Evolutionary conservation across 768 basidiomycete genomes (phyloP).

Genomic region (Rhodotorula graminis): DNA sequence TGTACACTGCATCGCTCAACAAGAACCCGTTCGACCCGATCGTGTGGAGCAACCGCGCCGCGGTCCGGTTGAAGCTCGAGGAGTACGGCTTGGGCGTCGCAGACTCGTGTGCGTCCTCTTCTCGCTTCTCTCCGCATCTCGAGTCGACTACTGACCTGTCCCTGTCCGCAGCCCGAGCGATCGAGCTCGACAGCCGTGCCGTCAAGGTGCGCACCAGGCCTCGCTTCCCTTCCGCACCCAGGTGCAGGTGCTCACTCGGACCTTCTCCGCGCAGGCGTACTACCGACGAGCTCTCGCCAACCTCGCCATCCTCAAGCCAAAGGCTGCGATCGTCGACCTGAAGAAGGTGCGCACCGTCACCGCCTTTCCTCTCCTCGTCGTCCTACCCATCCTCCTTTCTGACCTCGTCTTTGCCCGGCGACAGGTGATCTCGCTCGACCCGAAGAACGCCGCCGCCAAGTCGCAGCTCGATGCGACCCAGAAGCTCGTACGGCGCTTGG

Average conservation of each 20-base stretch:
- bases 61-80: constrained; percentile 82
- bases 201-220: too few species aligned
- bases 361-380: constrained; percentile 47
- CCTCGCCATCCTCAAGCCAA: constrained; percentile 81
- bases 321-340: constrained; percentile 79
- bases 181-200: constrained; percentile 80
- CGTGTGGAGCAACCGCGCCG: constrained; percentile 90
- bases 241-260: too few species aligned
- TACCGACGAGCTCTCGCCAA: constrained; percentile 79
- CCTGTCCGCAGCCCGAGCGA: constrained; percentile 62
- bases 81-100: constrained; percentile 86
- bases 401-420: too few species aligned
- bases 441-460: constrained; percentile 73
- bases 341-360: constrained; percentile 54
- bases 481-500: constrained; percentile 71
- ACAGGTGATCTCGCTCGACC: constrained; percentile 70
- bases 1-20: constrained; percentile 80
- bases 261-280: constrained; percentile 42
- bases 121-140: too few species aligned
- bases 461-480: constrained; percentile 79
- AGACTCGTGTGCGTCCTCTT: constrained; percentile 67
- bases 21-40: constrained; percentile 83
- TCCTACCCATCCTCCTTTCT: constrained; percentile 64
- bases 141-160: background rate
- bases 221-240: too few species aligned